These are phyloP conservation scores for Bruguiera gymnorhiza DNA, from an alignment of 345 rosid species.

Conservation along the genomic window DNA sequence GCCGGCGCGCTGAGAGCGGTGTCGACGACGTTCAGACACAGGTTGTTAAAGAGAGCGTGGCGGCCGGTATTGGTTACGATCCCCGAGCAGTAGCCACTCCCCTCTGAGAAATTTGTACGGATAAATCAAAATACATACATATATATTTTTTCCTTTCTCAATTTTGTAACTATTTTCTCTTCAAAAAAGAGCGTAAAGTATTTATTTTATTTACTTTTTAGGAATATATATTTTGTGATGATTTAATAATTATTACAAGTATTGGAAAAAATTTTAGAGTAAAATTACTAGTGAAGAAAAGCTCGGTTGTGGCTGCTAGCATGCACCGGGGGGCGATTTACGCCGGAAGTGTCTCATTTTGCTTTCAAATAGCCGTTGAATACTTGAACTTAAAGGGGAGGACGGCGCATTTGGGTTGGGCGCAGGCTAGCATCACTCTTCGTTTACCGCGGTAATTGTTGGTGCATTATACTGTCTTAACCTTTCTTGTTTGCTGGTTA, in stretches of 20 bases:
- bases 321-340: background rate
- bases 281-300: no score
- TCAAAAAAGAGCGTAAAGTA: background rate
- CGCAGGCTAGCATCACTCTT: background rate
- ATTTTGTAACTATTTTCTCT: background rate
- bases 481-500: background rate
- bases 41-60: slow-evolving; percentile 83
- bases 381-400: background rate
- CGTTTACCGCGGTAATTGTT: background rate
- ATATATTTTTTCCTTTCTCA: background rate
- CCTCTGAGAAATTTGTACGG: slow-evolving; percentile 7
- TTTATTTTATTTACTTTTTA: background rate
- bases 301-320: background rate
- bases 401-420: background rate
- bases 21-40: slow-evolving; percentile 52
- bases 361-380: background rate
- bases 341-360: background rate
- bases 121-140: slow-evolving; percentile 6
- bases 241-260: background rate
- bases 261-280: background rate
- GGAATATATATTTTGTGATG: background rate
- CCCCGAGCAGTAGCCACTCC: slow-evolving; percentile 50
- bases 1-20: slow-evolving; percentile 47
- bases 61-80: slow-evolving; percentile 79
- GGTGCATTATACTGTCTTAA: background rate